phyloP scores from a whole-genome alignment of 495 filamentous ascomycete species.

The Penicillium ucsense region DNA sequence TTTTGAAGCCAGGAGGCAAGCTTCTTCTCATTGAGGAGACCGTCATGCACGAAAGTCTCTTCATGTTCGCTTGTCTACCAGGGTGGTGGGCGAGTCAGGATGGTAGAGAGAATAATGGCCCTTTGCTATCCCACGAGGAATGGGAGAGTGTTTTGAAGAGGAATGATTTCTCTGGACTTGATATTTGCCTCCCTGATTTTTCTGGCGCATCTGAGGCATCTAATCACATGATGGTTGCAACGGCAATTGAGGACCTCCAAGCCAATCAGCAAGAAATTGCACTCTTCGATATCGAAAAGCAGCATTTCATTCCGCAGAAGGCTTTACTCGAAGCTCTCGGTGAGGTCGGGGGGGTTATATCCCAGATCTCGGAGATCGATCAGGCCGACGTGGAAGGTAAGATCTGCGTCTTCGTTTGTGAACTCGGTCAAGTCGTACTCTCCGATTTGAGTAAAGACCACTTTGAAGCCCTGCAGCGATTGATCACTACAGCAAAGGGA shows the following conservation, averaged over 20 bases:
- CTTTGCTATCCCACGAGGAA: constrained; percentile 13
- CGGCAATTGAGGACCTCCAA: constrained; percentile 3
- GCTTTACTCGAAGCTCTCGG: constrained; percentile 6
- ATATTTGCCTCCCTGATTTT: constrained; percentile 16
- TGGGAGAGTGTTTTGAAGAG: constrained; percentile 16
- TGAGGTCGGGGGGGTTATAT: constrained; percentile 4
- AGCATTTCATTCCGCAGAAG: constrained; percentile 7
- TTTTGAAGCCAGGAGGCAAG: constrained; percentile 27
- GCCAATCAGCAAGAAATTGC: constrained; percentile 14
- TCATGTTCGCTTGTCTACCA: constrained; percentile 19
- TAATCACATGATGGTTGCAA: constrained; percentile 16
- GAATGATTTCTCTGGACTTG: constrained; percentile 17
- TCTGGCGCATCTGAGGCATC: constrained; percentile 15
- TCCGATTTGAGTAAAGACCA: constrained; percentile 11
- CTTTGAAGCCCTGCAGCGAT: constrained; percentile 17
- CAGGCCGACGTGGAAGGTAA: constrained; percentile 15
- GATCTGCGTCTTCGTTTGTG: constrained; percentile 25
- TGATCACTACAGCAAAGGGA: constrained; percentile 14
- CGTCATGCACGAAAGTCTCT: constrained; percentile 8
- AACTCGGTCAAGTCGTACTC: constrained; percentile 14
- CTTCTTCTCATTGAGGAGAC: constrained; percentile 21
- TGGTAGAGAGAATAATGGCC: constrained; percentile 11
- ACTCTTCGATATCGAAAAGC: constrained; percentile 8
- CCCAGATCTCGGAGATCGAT: constrained; percentile 3
- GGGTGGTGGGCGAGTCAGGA: constrained; percentile 24